Evolutionary conservation across 176 grass and related monocot species (phyloP).

Genomic region (Oryza nivara): DNA sequence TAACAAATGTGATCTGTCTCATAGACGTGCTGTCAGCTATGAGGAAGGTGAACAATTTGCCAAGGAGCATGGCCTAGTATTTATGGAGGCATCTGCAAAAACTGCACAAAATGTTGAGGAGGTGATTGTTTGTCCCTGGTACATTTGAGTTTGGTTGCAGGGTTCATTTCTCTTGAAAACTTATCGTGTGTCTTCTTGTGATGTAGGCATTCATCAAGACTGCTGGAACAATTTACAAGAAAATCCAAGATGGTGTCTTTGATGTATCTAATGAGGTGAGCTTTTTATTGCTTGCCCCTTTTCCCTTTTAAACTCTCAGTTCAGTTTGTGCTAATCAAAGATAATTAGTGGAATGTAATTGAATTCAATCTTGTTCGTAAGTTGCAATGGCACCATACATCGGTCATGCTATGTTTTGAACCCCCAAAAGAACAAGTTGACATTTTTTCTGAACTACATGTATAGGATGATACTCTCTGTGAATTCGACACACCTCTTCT

Average conservation of each 20-base stretch:
- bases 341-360: not conserved
- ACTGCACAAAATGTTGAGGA: slow-evolving; percentile 79
- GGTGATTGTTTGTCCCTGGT: slow-evolving; percentile 35
- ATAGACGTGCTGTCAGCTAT: slow-evolving; percentile 75
- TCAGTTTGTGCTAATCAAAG: slow-evolving; percentile 5
- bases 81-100: slow-evolving; percentile 85
- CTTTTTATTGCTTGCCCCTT: not conserved
- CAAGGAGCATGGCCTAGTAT: slow-evolving; percentile 72
- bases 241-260: slow-evolving; percentile 84
- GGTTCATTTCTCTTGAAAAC: not conserved
- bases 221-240: slow-evolving; percentile 80
- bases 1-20: slow-evolving; percentile 77
- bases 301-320: not conserved
- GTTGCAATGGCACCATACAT: not conserved
- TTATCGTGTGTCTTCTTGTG: not conserved
- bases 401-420: not conserved
- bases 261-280: slow-evolving; percentile 85
- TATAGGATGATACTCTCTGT: not conserved
- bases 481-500: not conserved
- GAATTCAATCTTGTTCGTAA: slow-evolving; percentile 6
- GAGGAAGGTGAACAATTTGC: slow-evolving; percentile 86
- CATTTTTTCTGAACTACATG: not conserved
- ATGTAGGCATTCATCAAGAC: slow-evolving; percentile 77
- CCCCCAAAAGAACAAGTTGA: not conserved
- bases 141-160: not conserved